Percentiles rank a stretch among this genome's conserved stretches.
These are phyloP conservation scores for Quercus phellos DNA, from an alignment of 331 rosid genomes.

Conservation along the genomic window DNA sequence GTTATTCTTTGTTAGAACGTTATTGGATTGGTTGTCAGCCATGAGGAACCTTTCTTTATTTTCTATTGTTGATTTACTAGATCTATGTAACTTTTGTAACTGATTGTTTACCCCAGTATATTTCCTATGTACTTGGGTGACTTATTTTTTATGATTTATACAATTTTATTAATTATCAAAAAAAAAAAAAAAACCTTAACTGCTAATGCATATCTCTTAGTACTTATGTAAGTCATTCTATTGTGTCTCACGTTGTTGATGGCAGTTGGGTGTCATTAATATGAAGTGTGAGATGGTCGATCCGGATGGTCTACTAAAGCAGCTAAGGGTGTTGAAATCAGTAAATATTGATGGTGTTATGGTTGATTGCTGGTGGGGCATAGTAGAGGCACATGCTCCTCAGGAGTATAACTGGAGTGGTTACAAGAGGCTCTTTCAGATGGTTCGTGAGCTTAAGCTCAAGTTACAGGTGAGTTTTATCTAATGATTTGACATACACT, in stretches of 20 bases:
- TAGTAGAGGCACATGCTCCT: slow-evolving; percentile 93
- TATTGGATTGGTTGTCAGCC: too few relatives aligned
- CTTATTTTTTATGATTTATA: too few relatives aligned
- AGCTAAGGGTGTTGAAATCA: slow-evolving; percentile 80
- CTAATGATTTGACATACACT: slow-evolving; percentile 1
- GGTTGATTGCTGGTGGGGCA: slow-evolving; percentile 99
- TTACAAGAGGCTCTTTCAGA: slow-evolving; percentile 86
- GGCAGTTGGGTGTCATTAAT: slow-evolving; percentile 85
- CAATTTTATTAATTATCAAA: too few relatives aligned
- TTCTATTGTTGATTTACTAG: too few relatives aligned
- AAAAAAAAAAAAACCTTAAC: neutral
- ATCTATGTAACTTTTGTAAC: too few relatives aligned
- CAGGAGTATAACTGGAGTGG: slow-evolving; percentile 97
- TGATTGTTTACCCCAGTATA: too few relatives aligned
- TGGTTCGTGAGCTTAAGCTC: slow-evolving; percentile 77
- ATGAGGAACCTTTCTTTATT: too few relatives aligned
- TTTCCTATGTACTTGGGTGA: too few relatives aligned
- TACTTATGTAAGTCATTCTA: slow-evolving; percentile 5
- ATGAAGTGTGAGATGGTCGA: slow-evolving; percentile 92
- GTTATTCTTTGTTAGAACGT: too few relatives aligned
- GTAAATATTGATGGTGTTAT: slow-evolving; percentile 73
- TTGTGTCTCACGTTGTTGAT: slow-evolving; percentile 21
- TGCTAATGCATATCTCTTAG: slow-evolving; percentile 12
- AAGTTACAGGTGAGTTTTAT: slow-evolving; percentile 68
- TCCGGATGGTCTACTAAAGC: slow-evolving; percentile 82